A percentile compares a stretch with the other conserved stretches of the same genome.
Evolutionary conservation across 106 monocot species (phyloP).

Genomic region (Dendrobium officinale): DNA sequence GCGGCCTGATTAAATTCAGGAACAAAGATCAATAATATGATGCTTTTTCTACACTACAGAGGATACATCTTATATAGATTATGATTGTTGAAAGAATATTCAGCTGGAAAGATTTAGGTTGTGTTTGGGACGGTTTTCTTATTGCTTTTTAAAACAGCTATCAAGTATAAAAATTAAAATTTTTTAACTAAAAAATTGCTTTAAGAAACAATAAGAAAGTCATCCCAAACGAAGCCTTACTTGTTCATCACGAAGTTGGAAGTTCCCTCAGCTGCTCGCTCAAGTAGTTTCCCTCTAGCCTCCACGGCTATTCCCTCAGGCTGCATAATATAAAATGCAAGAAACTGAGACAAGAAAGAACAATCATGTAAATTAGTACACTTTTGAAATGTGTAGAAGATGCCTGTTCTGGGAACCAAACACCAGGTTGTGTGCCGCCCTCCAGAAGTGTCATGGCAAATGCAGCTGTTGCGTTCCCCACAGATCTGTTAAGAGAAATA

Average conservation of each 20-base stretch:
- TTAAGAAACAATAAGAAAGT: too few relatives aligned
- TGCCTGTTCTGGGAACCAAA: conserved; percentile 99
- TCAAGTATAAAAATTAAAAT: too few relatives aligned
- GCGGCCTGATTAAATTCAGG: conserved; percentile 34
- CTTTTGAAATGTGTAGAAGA: neutral
- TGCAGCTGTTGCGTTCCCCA: conserved; percentile 67
- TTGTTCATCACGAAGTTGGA: conserved; percentile 82
- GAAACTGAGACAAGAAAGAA: neutral
- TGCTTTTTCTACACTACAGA: neutral
- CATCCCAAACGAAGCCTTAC: conserved; percentile 10
- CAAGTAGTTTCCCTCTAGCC: conserved; percentile 59
- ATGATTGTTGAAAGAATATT: neutral
- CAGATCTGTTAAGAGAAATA: conserved; percentile 38
- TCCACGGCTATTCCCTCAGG: conserved; percentile 72
- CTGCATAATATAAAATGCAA: conserved; percentile 24
- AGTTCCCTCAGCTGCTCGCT: conserved; percentile 74
- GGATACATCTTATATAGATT: neutral
- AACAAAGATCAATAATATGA: too few relatives aligned
- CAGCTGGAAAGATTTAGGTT: neutral
- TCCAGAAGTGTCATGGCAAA: conserved; percentile 86
- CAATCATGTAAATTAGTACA: neutral
- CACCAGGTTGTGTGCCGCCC: conserved; percentile 80
- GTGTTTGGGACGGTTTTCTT: too few relatives aligned
- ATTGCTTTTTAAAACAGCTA: too few relatives aligned
- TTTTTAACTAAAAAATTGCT: too few relatives aligned